Percentiles rank a stretch among this genome's conserved stretches.
Conservation (phyloP, 768 basidiomycete genomes). For the Rhodocollybia butyracea region DNA sequence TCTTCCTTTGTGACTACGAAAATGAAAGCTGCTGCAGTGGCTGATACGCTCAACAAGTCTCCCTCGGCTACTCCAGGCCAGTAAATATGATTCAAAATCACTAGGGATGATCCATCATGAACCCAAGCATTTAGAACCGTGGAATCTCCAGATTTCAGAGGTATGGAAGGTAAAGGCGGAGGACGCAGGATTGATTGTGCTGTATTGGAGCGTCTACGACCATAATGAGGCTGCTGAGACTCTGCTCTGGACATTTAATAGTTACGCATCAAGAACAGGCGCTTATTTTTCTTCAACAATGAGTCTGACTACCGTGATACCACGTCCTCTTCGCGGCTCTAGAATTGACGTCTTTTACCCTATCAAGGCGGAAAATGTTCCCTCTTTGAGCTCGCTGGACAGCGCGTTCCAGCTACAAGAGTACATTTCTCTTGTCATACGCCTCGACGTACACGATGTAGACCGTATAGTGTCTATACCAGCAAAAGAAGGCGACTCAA, state of each 20-base stretch:
- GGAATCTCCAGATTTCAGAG: slow-evolving; percentile 57
- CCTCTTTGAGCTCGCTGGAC: slow-evolving; percentile 70
- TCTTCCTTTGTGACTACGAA: slow-evolving; percentile 71
- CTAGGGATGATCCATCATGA: slow-evolving; percentile 58
- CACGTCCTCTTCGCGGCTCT: too few species aligned
- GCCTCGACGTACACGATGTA: slow-evolving; percentile 85
- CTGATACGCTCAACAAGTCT: slow-evolving; percentile 60
- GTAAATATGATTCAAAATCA: slow-evolving; percentile 68
- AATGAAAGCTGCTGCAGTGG: slow-evolving; percentile 46
- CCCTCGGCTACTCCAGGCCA: slow-evolving; percentile 82
- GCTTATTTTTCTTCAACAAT: background rate
- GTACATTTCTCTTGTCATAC: slow-evolving; percentile 86
- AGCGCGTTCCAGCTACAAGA: slow-evolving; percentile 95
- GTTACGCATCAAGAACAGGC: slow-evolving; percentile 41
- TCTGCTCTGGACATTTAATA: slow-evolving; percentile 62
- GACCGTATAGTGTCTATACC: slow-evolving; percentile 63
- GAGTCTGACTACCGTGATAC: too few species aligned
- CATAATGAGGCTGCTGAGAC: slow-evolving; percentile 53
- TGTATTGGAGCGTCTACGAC: slow-evolving; percentile 72
- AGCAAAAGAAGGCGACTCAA: slow-evolving; percentile 20
- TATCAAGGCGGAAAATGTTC: slow-evolving; percentile 53
- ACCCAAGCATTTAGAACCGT: slow-evolving; percentile 72
- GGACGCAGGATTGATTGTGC: slow-evolving; percentile 61
- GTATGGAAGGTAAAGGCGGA: slow-evolving; percentile 27
- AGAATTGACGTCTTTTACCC: slow-evolving; percentile 81